Conservation (phyloP, 768 basidiomycete species). For the Pholiota molesta region DNA sequence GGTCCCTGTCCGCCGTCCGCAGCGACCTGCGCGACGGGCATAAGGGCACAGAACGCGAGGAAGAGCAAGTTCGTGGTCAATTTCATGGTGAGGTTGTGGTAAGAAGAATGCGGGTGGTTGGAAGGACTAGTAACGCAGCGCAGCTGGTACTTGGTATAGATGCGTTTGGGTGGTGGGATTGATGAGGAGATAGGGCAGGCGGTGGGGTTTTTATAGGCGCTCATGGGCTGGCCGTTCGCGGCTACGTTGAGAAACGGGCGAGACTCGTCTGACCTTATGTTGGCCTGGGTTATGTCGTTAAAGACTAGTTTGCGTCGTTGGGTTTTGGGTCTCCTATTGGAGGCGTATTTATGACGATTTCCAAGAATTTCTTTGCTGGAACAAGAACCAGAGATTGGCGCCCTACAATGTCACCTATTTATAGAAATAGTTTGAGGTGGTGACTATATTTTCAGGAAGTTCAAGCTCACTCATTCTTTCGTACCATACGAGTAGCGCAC, state of each 20-base stretch:
- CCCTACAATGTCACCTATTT: background rate
- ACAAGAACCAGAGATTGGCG: background rate
- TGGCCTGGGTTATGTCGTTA: background rate
- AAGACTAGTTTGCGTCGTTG: background rate
- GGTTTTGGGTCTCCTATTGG: background rate
- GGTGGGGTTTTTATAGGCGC: constrained; percentile 13
- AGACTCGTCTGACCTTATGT: background rate
- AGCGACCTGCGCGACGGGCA: constrained; percentile 15
- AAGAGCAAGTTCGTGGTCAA: constrained; percentile 17
- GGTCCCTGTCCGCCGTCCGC: constrained; percentile 1
- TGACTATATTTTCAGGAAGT: no score
- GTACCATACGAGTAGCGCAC: no score
- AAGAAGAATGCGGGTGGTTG: background rate
- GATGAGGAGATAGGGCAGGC: constrained; percentile 4
- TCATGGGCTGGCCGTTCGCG: constrained; percentile 1
- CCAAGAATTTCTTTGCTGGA: background rate
- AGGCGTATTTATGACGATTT: no score
- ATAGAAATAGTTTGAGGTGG: no score
- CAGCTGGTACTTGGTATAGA: constrained; percentile 8
- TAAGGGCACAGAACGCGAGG: constrained; percentile 13
- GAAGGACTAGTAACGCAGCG: constrained; percentile 8
- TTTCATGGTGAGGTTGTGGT: constrained; percentile 14
- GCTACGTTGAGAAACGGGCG: background rate
- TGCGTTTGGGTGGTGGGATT: constrained; percentile 9
- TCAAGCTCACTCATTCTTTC: no score